Evolutionary conservation across 176 grass and related monocot genomes (phyloP).

Genomic region (Zea luxurians): DNA sequence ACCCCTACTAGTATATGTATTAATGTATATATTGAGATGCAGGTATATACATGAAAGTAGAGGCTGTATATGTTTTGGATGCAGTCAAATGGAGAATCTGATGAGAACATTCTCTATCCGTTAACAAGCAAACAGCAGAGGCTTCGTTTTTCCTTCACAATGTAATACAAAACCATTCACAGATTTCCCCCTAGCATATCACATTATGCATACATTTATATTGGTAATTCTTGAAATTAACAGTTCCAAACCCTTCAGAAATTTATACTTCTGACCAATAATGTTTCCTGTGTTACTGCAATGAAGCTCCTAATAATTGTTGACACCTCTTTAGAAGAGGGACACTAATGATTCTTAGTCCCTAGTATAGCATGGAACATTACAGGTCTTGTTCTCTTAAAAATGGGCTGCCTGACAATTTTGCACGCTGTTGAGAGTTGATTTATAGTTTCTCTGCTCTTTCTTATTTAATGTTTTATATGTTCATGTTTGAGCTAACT

Average conservation of each 20-base stretch:
- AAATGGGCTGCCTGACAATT: slow-evolving; percentile 5
- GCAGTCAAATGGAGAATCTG: slow-evolving; percentile 57
- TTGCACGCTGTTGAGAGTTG: not conserved
- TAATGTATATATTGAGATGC: not conserved
- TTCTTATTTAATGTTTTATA: not conserved
- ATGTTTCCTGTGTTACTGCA: not conserved
- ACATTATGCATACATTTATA: slow-evolving; percentile 13
- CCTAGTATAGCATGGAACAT: not conserved
- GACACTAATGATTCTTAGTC: not conserved
- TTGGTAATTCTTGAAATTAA: not conserved
- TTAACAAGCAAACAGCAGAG: slow-evolving; percentile 45
- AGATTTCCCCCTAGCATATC: not conserved
- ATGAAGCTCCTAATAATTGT: not conserved
- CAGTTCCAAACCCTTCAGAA: not conserved
- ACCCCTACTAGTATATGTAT: not conserved
- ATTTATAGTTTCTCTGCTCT: not conserved
- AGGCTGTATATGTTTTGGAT: slow-evolving; percentile 30
- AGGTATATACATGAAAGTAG: slow-evolving; percentile 19
- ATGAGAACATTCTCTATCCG: slow-evolving; percentile 67
- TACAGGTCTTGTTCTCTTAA: not conserved
- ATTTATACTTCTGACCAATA: not conserved
- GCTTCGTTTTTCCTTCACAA: slow-evolving; percentile 10
- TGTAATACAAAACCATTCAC: not conserved
- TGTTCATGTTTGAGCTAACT: not conserved
- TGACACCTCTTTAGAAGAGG: not conserved